Percentiles rank a stretch among this genome's conserved stretches.
Evolutionary conservation across 2,329 filamentous ascomycete genomes (phyloP).

Genomic region (Fusarium verticillioides): DNA sequence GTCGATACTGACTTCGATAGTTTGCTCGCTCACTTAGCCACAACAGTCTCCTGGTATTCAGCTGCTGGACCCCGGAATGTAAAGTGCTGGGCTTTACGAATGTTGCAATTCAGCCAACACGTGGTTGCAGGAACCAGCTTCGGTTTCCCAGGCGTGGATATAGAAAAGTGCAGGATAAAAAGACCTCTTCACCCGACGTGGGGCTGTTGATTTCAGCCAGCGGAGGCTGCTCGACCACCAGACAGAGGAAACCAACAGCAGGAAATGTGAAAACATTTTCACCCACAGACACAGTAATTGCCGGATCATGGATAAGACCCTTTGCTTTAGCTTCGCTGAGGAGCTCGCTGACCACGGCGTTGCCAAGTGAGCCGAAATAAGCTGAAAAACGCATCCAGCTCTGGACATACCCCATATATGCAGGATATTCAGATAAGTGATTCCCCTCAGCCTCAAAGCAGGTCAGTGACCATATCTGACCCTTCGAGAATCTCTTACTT

Average conservation of each 20-base stretch:
- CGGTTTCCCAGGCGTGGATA: background rate
- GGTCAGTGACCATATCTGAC: rapidly evolving
- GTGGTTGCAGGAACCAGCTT: background rate
- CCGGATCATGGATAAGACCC: background rate
- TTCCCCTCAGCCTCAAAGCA: background rate
- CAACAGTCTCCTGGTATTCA: background rate
- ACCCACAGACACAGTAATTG: background rate
- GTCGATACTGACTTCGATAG: background rate
- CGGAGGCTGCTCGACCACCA: rapidly evolving
- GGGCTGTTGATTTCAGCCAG: background rate
- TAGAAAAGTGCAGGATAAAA: background rate
- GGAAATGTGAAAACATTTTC: background rate
- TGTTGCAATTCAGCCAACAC: background rate
- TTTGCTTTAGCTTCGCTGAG: background rate
- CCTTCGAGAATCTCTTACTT: rapidly evolving
- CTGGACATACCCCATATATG: background rate
- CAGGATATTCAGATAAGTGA: background rate
- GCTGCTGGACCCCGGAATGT: background rate
- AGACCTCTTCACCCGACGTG: background rate
- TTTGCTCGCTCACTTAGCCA: background rate
- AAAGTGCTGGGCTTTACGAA: background rate
- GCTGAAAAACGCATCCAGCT: background rate
- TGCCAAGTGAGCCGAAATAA: background rate
- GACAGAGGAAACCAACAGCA: background rate
- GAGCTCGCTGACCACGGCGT: background rate